Evolutionary conservation across 306 rosid genomes (phyloP).

Genomic region (Prunus davidiana): DNA sequence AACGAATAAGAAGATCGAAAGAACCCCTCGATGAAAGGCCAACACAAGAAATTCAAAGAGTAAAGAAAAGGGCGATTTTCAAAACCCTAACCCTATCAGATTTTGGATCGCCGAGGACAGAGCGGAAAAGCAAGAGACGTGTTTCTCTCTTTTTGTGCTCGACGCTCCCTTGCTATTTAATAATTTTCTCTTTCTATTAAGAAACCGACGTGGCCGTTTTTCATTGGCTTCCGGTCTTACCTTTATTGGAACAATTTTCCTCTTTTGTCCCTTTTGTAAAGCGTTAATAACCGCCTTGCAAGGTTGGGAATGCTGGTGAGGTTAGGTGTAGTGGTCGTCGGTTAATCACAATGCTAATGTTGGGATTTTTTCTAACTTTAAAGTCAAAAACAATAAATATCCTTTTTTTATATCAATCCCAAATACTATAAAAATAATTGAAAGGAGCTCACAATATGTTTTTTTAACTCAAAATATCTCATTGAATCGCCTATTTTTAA

Average conservation of each 20-base stretch:
- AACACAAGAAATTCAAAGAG: background rate
- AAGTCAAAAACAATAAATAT: background rate
- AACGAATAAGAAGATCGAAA: background rate
- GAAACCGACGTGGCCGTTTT: constrained; percentile 44
- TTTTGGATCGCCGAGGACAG: constrained; percentile 55
- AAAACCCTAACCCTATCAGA: constrained; percentile 62
- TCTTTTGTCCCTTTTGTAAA: constrained; percentile 26
- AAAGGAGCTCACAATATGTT: too few species aligned
- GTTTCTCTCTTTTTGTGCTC: constrained; percentile 24
- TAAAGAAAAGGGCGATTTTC: constrained; percentile 2
- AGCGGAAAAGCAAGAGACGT: constrained; percentile 36
- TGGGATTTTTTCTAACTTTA: background rate
- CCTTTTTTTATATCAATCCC: background rate
- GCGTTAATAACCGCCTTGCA: constrained; percentile 31
- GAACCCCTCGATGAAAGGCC: background rate
- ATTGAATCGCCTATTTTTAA: too few species aligned
- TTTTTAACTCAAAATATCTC: too few species aligned
- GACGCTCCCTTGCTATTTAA: constrained; percentile 35
- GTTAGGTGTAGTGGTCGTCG: constrained; percentile 25
- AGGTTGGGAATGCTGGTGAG: background rate
- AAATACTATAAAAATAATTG: too few species aligned
- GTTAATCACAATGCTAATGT: background rate
- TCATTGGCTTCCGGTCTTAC: constrained; percentile 25
- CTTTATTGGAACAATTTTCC: constrained; percentile 9
- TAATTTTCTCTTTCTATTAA: constrained; percentile 13